Percentiles rank a stretch among this genome's conserved stretches.
Conservation (phyloP, 192 early-diverging fungal genomes). For the Backusella tuberculispora region DNA sequence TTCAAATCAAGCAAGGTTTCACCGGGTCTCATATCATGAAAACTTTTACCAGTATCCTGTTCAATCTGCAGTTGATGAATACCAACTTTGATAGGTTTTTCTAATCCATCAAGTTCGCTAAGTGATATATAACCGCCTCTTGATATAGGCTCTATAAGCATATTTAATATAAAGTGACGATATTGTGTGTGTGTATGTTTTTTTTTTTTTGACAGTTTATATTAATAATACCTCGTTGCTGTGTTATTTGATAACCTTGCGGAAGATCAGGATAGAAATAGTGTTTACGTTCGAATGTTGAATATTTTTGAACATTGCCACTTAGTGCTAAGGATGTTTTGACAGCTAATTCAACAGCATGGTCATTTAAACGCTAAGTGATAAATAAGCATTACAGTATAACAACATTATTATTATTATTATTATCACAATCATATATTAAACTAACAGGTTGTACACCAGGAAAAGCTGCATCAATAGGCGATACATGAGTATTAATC, state of each 20-base stretch:
- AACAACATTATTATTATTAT: background rate
- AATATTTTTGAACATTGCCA: constrained; percentile 62
- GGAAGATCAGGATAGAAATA: constrained; percentile 96
- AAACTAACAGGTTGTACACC: constrained; percentile 77
- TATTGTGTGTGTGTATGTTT: background rate
- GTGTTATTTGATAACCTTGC: constrained; percentile 94
- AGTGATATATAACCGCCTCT: constrained; percentile 68
- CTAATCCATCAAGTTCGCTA: constrained; percentile 60
- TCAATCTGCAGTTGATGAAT: constrained; percentile 92
- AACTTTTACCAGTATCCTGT: constrained; percentile 90
- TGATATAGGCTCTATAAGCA: constrained; percentile 70
- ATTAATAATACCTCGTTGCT: constrained; percentile 62
- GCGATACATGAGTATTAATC: constrained; percentile 75
- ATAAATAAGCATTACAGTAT: background rate
- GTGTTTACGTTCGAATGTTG: constrained; percentile 92
- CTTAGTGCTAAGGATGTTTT: constrained; percentile 73
- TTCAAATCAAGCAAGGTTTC: constrained; percentile 83
- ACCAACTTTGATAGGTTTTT: constrained; percentile 52
- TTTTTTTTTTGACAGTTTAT: background rate
- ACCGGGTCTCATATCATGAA: constrained; percentile 63
- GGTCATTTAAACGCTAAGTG: constrained; percentile 65
- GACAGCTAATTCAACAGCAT: constrained; percentile 75
- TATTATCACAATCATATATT: background rate
- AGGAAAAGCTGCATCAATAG: constrained; percentile 86
- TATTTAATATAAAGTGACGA: background rate